phyloP scores from a whole-genome alignment of 352 stramenopile species.

The Pythium aquatile region DNA sequence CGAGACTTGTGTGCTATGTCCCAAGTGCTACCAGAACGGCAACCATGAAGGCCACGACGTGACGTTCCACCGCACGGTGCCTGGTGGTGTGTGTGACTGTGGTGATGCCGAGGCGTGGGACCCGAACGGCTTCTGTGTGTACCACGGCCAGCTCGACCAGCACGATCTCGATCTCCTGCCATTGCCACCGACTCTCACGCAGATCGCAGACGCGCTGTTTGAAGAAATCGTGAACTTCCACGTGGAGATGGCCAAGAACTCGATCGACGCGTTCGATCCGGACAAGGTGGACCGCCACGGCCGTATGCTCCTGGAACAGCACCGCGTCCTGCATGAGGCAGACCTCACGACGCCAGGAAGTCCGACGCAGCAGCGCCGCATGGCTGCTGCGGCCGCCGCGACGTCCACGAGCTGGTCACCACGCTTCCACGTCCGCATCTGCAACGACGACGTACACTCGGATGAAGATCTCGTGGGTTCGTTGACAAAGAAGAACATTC shows the following conservation, averaged over 20 bases:
- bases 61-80: conserved; percentile 78
- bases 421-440: conserved; percentile 91
- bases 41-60: conserved; percentile 95
- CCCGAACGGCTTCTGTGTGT: conserved; percentile 91
- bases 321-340: conserved; percentile 27
- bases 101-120: conserved; percentile 97
- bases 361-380: conserved; percentile 25
- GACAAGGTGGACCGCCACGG: conserved; percentile 52
- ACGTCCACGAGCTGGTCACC: conserved; percentile 30
- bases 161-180: conserved; percentile 15
- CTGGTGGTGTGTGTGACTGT: conserved; percentile 96
- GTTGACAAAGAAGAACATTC: conserved; percentile 76
- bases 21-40: conserved; percentile 93
- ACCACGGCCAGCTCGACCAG: conserved; percentile 68
- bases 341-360: conserved; percentile 16
- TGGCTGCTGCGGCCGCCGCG: conserved; percentile 1
- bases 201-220: conserved; percentile 63
- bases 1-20: conserved; percentile 96
- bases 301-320: conserved; percentile 38
- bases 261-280: conserved; percentile 69
- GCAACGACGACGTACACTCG: conserved; percentile 99
- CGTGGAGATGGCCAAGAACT: conserved; percentile 70
- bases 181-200: conserved; percentile 44
- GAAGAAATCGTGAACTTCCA: conserved; percentile 66
- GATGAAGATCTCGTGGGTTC: conserved; percentile 96